Evolutionary conservation across 257 asterid species (phyloP).

Genomic region (Striga asiatica): DNA sequence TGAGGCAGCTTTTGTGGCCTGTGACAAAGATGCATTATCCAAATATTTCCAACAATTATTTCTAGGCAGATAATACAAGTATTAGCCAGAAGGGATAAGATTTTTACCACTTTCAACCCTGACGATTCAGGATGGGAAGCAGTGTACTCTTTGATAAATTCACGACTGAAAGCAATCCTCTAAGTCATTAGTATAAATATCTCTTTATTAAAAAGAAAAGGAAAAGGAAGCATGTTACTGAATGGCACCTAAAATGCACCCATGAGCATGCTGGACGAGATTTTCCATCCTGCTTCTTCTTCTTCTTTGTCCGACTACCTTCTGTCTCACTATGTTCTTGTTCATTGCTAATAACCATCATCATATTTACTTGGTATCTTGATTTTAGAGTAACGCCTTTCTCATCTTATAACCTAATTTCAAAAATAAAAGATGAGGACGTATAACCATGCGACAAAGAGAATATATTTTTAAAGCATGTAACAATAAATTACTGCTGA

Average conservation of each 20-base stretch:
- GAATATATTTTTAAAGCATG: background rate
- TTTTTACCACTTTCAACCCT: slow-evolving; percentile 76
- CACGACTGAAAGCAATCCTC: slow-evolving; percentile 48
- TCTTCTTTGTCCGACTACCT: slow-evolving; percentile 60
- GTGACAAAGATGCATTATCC: slow-evolving; percentile 11
- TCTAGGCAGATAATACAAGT: background rate
- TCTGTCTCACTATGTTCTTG: slow-evolving; percentile 54
- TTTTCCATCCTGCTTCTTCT: slow-evolving; percentile 51
- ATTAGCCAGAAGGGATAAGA: slow-evolving; percentile 16
- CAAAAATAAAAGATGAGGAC: slow-evolving; percentile 1
- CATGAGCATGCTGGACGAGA: slow-evolving; percentile 98
- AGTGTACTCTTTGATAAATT: slow-evolving; percentile 86
- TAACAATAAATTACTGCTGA: background rate
- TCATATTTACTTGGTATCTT: slow-evolving; percentile 39
- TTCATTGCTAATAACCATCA: slow-evolving; percentile 48
- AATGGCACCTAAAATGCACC: slow-evolving; percentile 87
- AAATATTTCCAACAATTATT: slow-evolving; percentile 2
- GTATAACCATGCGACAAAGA: background rate
- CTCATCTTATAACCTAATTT: slow-evolving; percentile 12
- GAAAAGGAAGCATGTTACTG: background rate
- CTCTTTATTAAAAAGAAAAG: background rate
- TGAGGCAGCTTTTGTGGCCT: slow-evolving; percentile 99
- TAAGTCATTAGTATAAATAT: slow-evolving; percentile 14
- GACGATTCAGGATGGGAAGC: slow-evolving; percentile 94
- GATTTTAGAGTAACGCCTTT: slow-evolving; percentile 13